These are phyloP conservation scores for Globisporangium camurandrum DNA, from an alignment of 352 stramenopile species.

Conservation along the genomic window DNA sequence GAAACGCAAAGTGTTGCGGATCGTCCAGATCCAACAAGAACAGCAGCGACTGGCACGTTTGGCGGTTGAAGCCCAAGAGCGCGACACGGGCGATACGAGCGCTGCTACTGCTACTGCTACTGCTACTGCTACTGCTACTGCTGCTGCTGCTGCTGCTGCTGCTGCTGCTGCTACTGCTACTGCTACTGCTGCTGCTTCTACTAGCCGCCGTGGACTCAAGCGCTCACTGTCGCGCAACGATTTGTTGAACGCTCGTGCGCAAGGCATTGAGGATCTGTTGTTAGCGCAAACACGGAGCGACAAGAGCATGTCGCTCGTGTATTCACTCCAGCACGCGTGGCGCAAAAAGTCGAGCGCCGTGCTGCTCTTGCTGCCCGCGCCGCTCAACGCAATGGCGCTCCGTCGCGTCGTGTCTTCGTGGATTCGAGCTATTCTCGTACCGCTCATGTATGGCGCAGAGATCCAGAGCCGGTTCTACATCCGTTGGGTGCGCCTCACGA, in stretches of 20 bases:
- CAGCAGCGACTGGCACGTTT: slow-evolving; percentile 43
- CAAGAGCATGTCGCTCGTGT: slow-evolving; percentile 11
- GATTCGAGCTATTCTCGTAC: too few species aligned
- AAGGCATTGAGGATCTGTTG: slow-evolving; percentile 47
- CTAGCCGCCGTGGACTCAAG: slow-evolving; percentile 17
- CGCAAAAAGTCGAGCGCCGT: slow-evolving; percentile 3
- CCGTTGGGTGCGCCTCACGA: slow-evolving; percentile 40
- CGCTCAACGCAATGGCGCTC: neutral
- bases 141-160: too few species aligned
- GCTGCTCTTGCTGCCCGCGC: neutral
- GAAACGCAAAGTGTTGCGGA: slow-evolving; percentile 55
- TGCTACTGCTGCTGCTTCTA: too few species aligned
- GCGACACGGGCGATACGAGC: too few species aligned
- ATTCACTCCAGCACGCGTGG: slow-evolving; percentile 6
- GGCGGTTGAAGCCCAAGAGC: slow-evolving; percentile 25
- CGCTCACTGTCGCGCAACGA: slow-evolving; percentile 30
- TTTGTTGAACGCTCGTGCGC: slow-evolving; percentile 30
- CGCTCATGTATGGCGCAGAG: slow-evolving; percentile 29
- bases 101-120: too few species aligned
- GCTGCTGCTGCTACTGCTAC: too few species aligned
- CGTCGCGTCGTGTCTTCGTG: neutral
- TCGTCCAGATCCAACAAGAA: slow-evolving; percentile 57
- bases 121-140: too few species aligned
- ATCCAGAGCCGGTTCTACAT: slow-evolving; percentile 55
- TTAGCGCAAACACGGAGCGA: slow-evolving; percentile 20